phyloP scores from a whole-genome alignment of 2,329 filamentous ascomycete genomes.

The Biscogniauxia sp. region DNA sequence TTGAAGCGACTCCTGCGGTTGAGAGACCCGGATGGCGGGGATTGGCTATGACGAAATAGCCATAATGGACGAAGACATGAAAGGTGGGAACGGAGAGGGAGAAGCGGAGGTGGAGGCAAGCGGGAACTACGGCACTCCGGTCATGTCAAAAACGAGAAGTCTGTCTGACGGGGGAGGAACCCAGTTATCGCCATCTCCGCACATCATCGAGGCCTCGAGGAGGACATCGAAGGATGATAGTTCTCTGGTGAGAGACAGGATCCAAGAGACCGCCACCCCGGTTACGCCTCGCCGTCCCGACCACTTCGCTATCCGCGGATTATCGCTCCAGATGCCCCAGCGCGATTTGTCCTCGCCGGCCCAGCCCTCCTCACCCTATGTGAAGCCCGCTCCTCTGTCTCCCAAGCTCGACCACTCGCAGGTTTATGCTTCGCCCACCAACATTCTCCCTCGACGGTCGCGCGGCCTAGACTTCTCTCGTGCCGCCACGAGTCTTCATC shows the following conservation, averaged over 20 bases:
- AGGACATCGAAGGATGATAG: slow-evolving; percentile 67
- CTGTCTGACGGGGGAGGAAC: slow-evolving; percentile 62
- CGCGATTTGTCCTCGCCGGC: slow-evolving; percentile 42
- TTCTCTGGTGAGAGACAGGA: slow-evolving; percentile 41
- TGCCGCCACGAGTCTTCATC: slow-evolving; percentile 90
- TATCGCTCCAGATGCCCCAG: slow-evolving; percentile 69
- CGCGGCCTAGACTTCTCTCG: slow-evolving; percentile 90
- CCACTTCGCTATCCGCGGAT: slow-evolving; percentile 55
- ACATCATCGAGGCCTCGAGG: slow-evolving; percentile 52
- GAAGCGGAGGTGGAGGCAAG: background rate
- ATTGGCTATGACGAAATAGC: slow-evolving; percentile 24
- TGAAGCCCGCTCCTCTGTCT: slow-evolving; percentile 69
- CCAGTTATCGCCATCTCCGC: slow-evolving; percentile 58
- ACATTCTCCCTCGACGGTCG: slow-evolving; percentile 83
- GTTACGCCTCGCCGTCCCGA: slow-evolving; percentile 71
- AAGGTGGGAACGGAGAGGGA: slow-evolving; percentile 6
- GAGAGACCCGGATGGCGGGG: slow-evolving; percentile 21
- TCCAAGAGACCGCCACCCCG: slow-evolving; percentile 41
- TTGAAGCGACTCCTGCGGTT: background rate
- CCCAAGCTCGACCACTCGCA: slow-evolving; percentile 83
- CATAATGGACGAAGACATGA: slow-evolving; percentile 30
- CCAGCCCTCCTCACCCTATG: slow-evolving; percentile 36
- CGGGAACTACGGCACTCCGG: background rate
- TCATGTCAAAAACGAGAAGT: slow-evolving; percentile 54
- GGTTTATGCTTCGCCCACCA: slow-evolving; percentile 82